Conservation (phyloP, 768 basidiomycete species). For the Tulasnella sp. region DNA sequence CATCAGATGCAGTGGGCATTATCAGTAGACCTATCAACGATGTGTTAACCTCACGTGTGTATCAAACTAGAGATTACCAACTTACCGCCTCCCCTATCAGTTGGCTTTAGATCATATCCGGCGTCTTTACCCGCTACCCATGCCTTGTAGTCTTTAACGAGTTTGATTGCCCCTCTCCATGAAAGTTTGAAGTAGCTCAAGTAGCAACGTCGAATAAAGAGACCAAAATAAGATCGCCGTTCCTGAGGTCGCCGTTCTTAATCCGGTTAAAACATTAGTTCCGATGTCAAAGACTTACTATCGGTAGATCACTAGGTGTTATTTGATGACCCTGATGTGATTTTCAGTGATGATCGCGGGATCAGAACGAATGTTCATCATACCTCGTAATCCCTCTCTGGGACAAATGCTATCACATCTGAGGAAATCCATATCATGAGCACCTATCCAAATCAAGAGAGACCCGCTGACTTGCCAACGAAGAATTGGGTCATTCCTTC, state of each 20-base stretch:
- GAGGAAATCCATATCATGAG: slow-evolving; percentile 21
- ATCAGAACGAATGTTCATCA: neutral
- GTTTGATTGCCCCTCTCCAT: slow-evolving; percentile 51
- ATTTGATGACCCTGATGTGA: too few species aligned
- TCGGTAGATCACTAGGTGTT: too few species aligned
- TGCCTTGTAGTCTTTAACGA: slow-evolving; percentile 50
- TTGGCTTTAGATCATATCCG: slow-evolving; percentile 38
- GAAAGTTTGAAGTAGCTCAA: slow-evolving; percentile 66
- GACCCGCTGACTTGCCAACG: slow-evolving; percentile 8
- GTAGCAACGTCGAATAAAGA: slow-evolving; percentile 64
- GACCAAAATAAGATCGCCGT: slow-evolving; percentile 68
- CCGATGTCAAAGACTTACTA: too few species aligned
- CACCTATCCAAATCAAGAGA: neutral
- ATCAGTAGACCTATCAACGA: slow-evolving; percentile 38
- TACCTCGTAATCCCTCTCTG: slow-evolving; percentile 46
- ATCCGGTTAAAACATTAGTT: too few species aligned
- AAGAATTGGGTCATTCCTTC: slow-evolving; percentile 57
- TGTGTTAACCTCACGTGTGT: slow-evolving; percentile 27
- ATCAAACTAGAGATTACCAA: slow-evolving; percentile 27
- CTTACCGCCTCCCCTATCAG: slow-evolving; percentile 25
- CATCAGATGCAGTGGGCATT: slow-evolving; percentile 52
- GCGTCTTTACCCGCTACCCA: slow-evolving; percentile 46
- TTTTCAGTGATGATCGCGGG: neutral
- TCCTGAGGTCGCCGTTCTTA: too few species aligned
- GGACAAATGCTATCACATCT: slow-evolving; percentile 48